These are phyloP conservation scores for Hamamelis virginiana DNA, from an alignment of 164 flowering plant species.

Conservation along the genomic window DNA sequence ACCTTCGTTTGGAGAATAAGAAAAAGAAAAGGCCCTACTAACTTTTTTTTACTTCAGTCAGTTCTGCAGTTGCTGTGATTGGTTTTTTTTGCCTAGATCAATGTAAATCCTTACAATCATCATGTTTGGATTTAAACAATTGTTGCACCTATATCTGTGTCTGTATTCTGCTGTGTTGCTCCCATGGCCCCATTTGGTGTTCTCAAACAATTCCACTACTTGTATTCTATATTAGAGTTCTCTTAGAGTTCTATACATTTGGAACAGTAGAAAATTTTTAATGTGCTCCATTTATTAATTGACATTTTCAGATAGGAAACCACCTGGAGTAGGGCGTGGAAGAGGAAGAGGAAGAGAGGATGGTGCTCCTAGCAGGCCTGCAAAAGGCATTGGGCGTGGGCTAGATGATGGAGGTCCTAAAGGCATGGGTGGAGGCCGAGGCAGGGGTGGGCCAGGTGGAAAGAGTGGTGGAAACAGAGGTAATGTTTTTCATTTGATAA, in stretches of 20 bases:
- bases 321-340: conserved; percentile 43
- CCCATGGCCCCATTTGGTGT: not conserved
- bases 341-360: conserved; percentile 46
- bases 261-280: not conserved
- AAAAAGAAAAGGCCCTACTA: not conserved
- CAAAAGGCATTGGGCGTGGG: conserved; percentile 51
- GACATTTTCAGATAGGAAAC: conserved; percentile 33
- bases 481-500: conserved; percentile 7
- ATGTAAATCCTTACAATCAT: not conserved
- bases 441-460: conserved; percentile 50
- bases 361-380: conserved; percentile 34
- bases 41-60: not conserved
- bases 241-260: not conserved
- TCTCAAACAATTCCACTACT: not conserved
- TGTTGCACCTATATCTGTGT: not conserved
- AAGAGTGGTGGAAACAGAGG: conserved; percentile 46
- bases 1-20: not conserved
- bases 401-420: conserved; percentile 43
- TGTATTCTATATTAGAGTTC: not conserved
- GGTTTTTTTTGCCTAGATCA: not conserved
- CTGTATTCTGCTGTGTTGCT: not conserved
- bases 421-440: conserved; percentile 47
- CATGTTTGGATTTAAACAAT: not conserved
- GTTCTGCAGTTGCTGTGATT: not conserved
- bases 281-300: not conserved